Percentiles rank a stretch among this genome's conserved stretches.
phyloP scores from a whole-genome alignment of 2,329 filamentous ascomycete species.

The Trichoderma atroviride region DNA sequence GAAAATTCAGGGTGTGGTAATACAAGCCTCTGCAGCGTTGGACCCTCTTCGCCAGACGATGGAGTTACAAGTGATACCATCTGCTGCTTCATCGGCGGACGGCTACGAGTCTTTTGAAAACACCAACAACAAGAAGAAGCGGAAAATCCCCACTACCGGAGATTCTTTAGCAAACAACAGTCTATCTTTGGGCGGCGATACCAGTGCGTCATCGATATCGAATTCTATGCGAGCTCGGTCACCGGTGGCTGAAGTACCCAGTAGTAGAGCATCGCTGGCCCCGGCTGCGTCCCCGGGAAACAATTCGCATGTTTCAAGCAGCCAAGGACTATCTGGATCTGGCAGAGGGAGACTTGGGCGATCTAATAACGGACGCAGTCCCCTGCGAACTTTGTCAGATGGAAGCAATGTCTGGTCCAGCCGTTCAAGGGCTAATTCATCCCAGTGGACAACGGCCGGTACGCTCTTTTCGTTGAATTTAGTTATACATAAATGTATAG shows the following conservation, averaged over 20 bases:
- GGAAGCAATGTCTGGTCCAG: conserved; percentile 59
- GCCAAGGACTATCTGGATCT: conserved; percentile 74
- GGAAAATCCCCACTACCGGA: conserved; percentile 91
- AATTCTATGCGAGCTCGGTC: conserved; percentile 33
- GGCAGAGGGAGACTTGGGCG: conserved; percentile 84
- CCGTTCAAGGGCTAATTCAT: conserved; percentile 51
- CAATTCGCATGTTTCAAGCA: conserved; percentile 55
- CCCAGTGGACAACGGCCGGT: conserved; percentile 52
- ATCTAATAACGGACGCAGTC: conserved; percentile 61
- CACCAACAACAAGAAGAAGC: conserved; percentile 98
- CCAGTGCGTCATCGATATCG: conserved; percentile 42
- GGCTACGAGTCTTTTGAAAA: conserved; percentile 98
- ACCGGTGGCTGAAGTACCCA: conserved; percentile 38
- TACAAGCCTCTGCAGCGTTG: conserved; percentile 48
- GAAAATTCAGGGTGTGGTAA: conserved; percentile 49
- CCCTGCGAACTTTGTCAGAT: conserved; percentile 62
- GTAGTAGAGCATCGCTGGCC: conserved; percentile 33
- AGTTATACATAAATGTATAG: not conserved
- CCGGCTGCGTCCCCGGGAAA: conserved; percentile 39
- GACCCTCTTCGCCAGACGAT: conserved; percentile 48
- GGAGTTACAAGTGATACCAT: conserved; percentile 62
- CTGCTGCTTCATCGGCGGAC: conserved; percentile 72
- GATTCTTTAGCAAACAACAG: conserved; percentile 57
- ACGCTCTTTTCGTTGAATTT: conserved; percentile 36
- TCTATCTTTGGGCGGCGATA: conserved; percentile 45